Base-by-base conservation (phyloP, 345 rosid genomes). In the Hibiscus trionum region DNA sequence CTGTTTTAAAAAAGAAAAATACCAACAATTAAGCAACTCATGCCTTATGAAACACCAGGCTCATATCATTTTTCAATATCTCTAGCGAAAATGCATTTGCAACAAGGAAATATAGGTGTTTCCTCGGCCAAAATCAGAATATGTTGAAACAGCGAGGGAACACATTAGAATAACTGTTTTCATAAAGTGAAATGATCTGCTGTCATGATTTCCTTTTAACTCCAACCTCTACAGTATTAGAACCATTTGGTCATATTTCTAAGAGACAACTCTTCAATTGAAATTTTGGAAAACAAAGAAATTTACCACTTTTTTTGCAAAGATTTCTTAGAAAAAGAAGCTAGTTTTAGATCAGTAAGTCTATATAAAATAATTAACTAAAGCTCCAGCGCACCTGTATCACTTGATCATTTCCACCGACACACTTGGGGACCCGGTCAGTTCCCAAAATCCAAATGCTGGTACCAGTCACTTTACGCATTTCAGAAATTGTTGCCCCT, bases 401-500 rank as follows among this genome's bases (percentile, higher is more conserved):
- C 73, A 93, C 88, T 85, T 86, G 89, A 80, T 91, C 96, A 70
- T 79, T 83, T 81, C 82, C 88, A 27, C 78, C 65, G 21, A 81
- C 82, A 75, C 94, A 93, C 80, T 87, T 91, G 21, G 94, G 91
- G 69, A 81, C 77, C 84, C 83, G 88, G 73, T 87, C 90, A 65
- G 56, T 78, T 47, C 72, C 79, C 31, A 88, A 19, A 77, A 93
- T 77, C 76, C 84, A 75, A 61, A 93, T 86, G 70, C 73, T 24
- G 50, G 96, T 69, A 66, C 96, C 85, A 72, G 98, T 89, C 47
- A 46, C 73, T 74, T 76, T 88, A 78, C 98, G 89, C 83, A 91
- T 89, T 78, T 90, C 96, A 26, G 97, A 86, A 74, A 91, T 79
- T 72, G 87, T 85, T 31, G 75, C 61, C 68, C 97, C 98, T 81